Evolutionary conservation across 2,329 filamentous ascomycete species (phyloP), one percentile per base, ranked within the genome.

Genomic region (Fusarium xyrophilum): DNA sequence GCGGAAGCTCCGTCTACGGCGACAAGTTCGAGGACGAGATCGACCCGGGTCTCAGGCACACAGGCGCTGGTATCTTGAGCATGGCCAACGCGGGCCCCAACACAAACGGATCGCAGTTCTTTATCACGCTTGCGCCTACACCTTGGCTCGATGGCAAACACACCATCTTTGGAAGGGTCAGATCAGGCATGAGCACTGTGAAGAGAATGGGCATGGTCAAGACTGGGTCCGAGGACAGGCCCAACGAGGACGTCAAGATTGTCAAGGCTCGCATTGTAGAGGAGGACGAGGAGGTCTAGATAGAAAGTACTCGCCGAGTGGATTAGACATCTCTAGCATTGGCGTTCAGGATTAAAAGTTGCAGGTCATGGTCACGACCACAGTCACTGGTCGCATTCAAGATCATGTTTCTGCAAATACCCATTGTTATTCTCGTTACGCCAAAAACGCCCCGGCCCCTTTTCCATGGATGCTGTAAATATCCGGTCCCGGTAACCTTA

Each of bases 131-230:
- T 35, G 95, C 93, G 11, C 95, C 95, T 7, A 95, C 96, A 19
- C 96, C 96, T 1, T 98, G 95, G 95, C 81, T 99, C 63, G 96
- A 99, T 80, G 93, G 94, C 25, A 97, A 97, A 80, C 95, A 99
- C 79, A 97, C 94, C 14, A 96, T 99, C 71, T 99, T 99, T 77
- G 96, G 96, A 2, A 84, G 95, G 56, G 93, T 99, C 39, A 94
- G 91, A 82, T 87, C 81, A 56, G 96, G 96, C 1, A 88, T 98
- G 86, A 84, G 86, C 59, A 85, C 95, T n/a, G 89, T 98, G 30
- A 90, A 93, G 82, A 86, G 93, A 70, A 92, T 99, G 88, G 96
- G 94, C 0, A 78, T 96, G 60, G 93, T 97, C 51, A 93, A 91
- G 82, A 97, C 93, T 2, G 92, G 88, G 27, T 81, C 82, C 11